Conservation (phyloP, 805 yeast genomes). For the Myxozyma mucilagina region DNA sequence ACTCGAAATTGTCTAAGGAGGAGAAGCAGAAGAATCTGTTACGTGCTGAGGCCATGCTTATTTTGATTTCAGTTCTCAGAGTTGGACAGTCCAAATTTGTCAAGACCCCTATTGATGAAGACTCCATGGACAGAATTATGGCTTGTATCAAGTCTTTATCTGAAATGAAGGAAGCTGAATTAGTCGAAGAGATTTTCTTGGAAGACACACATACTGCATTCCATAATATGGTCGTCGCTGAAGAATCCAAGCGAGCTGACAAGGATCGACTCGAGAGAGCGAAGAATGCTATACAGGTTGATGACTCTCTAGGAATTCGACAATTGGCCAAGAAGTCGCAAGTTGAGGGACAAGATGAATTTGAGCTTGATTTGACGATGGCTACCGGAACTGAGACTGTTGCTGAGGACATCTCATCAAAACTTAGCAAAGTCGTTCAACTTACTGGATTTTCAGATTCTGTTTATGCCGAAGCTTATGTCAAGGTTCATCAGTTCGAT, state of each 20-base stretch:
- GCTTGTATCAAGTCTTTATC: slow-evolving; percentile 76
- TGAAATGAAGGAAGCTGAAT: slow-evolving; percentile 57
- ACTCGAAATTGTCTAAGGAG: slow-evolving; percentile 57
- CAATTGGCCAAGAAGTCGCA: slow-evolving; percentile 59
- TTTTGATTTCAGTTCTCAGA: slow-evolving; percentile 87
- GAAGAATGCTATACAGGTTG: slow-evolving; percentile 71
- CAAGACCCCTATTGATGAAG: slow-evolving; percentile 84
- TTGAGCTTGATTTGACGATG: slow-evolving; percentile 60
- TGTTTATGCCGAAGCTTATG: slow-evolving; percentile 95
- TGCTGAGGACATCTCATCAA: slow-evolving; percentile 59
- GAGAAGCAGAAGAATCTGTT: slow-evolving; percentile 68
- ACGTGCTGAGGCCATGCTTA: slow-evolving; percentile 91
- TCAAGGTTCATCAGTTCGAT: slow-evolving; percentile 94
- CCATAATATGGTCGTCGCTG: slow-evolving; percentile 62
- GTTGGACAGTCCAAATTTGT: slow-evolving; percentile 75
- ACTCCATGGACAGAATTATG: slow-evolving; percentile 90
- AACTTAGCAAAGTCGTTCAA: slow-evolving; percentile 83
- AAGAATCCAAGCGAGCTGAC: slow-evolving; percentile 59
- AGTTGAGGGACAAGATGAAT: slow-evolving; percentile 45
- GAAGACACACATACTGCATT: slow-evolving; percentile 87
- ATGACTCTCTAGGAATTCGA: slow-evolving; percentile 75
- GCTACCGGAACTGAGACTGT: slow-evolving; percentile 53
- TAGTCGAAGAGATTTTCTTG: slow-evolving; percentile 66
- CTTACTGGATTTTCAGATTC: slow-evolving; percentile 98
- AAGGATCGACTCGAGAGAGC: slow-evolving; percentile 53